These are phyloP conservation scores for Nicotiana undulata DNA, from an alignment of 257 asterid species.

Conservation along the genomic window DNA sequence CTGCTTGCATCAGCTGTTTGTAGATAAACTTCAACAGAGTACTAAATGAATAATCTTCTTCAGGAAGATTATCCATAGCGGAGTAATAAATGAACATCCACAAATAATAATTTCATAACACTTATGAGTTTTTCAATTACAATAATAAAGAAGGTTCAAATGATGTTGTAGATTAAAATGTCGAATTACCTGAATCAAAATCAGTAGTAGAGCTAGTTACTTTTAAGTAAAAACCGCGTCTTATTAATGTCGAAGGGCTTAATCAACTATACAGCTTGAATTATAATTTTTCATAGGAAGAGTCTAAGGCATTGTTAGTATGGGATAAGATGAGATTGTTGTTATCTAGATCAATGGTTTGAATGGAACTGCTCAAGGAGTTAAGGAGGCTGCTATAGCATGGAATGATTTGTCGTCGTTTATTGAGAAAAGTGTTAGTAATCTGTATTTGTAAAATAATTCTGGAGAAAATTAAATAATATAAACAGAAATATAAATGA, in stretches of 20 bases:
- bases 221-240: slow-evolving; percentile 33
- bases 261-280: slow-evolving; percentile 39
- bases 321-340: slow-evolving; percentile 59
- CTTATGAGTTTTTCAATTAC: slow-evolving; percentile 56
- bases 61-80: no score
- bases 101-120: no score
- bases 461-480: no score
- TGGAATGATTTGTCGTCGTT: slow-evolving; percentile 39
- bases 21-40: no score
- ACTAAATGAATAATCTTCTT: no score
- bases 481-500: no score
- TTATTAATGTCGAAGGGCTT: slow-evolving; percentile 42
- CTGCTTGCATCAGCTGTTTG: no score
- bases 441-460: no score
- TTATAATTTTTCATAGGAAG: slow-evolving; percentile 31
- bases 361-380: slow-evolving; percentile 76
- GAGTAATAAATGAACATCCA: no score
- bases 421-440: slow-evolving; percentile 27
- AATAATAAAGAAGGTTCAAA: slow-evolving; percentile 22
- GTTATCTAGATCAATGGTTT: slow-evolving; percentile 73
- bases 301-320: slow-evolving; percentile 39
- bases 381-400: slow-evolving; percentile 61
- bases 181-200: slow-evolving; percentile 16
- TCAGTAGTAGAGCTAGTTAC: slow-evolving; percentile 14
- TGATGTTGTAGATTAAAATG: slow-evolving; percentile 11